Percentiles rank a stretch among this genome's conserved stretches.
Conservation (phyloP, 768 basidiomycete species). For the Calocybe cyanea region DNA sequence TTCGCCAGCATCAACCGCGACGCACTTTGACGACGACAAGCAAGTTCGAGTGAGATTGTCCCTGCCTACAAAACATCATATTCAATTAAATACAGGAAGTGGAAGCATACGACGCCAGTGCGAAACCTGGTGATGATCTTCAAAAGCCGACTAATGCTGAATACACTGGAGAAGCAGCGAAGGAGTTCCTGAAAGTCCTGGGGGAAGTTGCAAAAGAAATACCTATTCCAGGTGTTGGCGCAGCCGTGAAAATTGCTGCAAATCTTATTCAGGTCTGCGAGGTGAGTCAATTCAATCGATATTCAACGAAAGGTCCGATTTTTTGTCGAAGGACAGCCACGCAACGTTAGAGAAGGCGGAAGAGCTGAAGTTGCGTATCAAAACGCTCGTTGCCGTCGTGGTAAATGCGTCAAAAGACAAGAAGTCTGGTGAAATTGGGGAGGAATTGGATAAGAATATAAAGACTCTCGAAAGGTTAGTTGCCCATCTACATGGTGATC, state of each 20-base stretch:
- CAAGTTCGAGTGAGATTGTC: no score
- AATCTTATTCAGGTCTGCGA: constrained; percentile 10
- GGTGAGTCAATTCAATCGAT: not conserved
- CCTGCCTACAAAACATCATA: no score
- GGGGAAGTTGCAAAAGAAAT: constrained; percentile 3
- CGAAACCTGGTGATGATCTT: no score
- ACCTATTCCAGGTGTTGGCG: constrained; percentile 6
- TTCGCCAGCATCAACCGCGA: not conserved
- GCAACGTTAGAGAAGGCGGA: constrained; percentile 7
- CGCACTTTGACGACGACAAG: not conserved
- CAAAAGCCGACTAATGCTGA: not conserved
- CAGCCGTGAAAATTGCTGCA: constrained; percentile 1
- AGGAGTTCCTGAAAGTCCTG: constrained; percentile 4
- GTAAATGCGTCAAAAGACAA: constrained; percentile 10
- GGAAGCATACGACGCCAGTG: no score
- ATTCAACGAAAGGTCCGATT: no score
- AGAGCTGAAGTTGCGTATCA: constrained; percentile 7
- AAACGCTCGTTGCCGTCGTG: constrained; percentile 2
- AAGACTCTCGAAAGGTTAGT: not conserved
- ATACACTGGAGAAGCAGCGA: constrained; percentile 7
- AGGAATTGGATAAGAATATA: constrained; percentile 1
- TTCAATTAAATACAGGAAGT: no score
- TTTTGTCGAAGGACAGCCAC: constrained; percentile 2
- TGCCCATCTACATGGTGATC: not conserved
- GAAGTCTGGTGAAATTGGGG: not conserved